Evolutionary conservation across 345 rosid species (phyloP), one percentile per base, ranked within the genome.

Genomic region (Corymbia maculata): DNA sequence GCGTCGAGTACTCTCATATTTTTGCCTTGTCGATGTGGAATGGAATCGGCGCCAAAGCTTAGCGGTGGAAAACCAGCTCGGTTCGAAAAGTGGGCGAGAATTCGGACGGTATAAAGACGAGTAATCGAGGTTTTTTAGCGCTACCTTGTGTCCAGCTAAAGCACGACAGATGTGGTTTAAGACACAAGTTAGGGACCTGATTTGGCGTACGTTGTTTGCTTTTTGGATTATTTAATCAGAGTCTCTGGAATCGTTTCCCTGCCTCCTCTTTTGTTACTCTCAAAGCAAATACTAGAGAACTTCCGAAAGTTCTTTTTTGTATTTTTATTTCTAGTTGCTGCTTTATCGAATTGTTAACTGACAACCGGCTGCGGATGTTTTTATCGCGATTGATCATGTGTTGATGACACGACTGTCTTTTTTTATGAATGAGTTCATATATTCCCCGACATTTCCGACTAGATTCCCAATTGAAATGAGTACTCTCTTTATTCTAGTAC

Each of bases 121-220:
- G 49, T 75, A 42, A 75, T 75, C 49, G 28, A 75, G 84, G 42
- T 36, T 36, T 75, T 19, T 45, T 10, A 13, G 84, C 19, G 84
- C 84, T 75, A 10, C 85, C 61, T 87, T 87, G 89, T 87, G 89
- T 87, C 89, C 57, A 15, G 55, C 89, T 87, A 87, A 87, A 87
- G 89, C 86, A n/a, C 50, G 88, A 87, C 88, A 87, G 32, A 51
- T 45, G 64, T 51, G 44, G 88, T 87, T 87, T 87, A 87, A 87
- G 88, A 13, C 85, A 51, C 85, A 87, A 87, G 88, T 70, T 87
- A 50, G 85, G 85, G 88, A 87, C 85, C 50, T 87, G 84, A 42
- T 75, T 45, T 42, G 44, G 28, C 84, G 8, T 75, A 9, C 84
- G 47, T 42, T 42, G 45, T 75, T 75, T 42, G 49, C 84, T 75